phyloP scores from a whole-genome alignment of 352 stramenopile genomes.

The Elongisporangium anandrum region DNA sequence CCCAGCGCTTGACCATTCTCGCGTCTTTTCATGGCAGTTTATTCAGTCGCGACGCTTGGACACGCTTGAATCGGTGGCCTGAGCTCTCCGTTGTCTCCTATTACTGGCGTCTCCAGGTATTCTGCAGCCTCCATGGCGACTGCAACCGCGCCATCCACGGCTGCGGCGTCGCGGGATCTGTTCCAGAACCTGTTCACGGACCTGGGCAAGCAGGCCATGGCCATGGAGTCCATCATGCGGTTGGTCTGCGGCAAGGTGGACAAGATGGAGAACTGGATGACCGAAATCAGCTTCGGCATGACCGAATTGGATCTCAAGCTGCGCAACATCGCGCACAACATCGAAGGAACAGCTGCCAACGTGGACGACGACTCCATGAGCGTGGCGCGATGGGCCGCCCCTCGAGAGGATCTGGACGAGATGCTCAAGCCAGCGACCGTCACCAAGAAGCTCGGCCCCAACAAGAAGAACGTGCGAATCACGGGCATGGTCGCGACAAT shows the following conservation, averaged over 20 bases:
- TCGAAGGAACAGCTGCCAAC: slow-evolving; percentile 63
- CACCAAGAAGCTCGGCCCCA: slow-evolving; percentile 45
- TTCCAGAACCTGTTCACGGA: slow-evolving; percentile 74
- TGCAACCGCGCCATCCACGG: neutral
- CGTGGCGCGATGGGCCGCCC: slow-evolving; percentile 40
- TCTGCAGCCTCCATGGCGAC: neutral
- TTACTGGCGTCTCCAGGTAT: no score
- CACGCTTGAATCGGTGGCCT: no score
- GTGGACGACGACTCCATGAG: slow-evolving; percentile 41
- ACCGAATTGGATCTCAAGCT: slow-evolving; percentile 71
- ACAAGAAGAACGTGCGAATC: slow-evolving; percentile 52
- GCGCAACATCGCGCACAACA: slow-evolving; percentile 79
- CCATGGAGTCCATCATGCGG: slow-evolving; percentile 65
- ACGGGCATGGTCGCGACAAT: slow-evolving; percentile 63
- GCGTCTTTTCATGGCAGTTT: no score
- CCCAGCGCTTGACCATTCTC: no score
- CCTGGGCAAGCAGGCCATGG: slow-evolving; percentile 70
- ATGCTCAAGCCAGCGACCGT: slow-evolving; percentile 12
- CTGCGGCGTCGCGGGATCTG: slow-evolving; percentile 35
- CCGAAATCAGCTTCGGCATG: slow-evolving; percentile 69
- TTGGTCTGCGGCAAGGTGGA: slow-evolving; percentile 68
- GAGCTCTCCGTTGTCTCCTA: no score
- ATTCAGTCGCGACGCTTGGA: no score
- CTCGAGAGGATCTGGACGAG: slow-evolving; percentile 21
- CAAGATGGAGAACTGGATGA: slow-evolving; percentile 70